Base-by-base conservation (phyloP, 2,329 filamentous ascomycete species). In the Periconia sp. region DNA sequence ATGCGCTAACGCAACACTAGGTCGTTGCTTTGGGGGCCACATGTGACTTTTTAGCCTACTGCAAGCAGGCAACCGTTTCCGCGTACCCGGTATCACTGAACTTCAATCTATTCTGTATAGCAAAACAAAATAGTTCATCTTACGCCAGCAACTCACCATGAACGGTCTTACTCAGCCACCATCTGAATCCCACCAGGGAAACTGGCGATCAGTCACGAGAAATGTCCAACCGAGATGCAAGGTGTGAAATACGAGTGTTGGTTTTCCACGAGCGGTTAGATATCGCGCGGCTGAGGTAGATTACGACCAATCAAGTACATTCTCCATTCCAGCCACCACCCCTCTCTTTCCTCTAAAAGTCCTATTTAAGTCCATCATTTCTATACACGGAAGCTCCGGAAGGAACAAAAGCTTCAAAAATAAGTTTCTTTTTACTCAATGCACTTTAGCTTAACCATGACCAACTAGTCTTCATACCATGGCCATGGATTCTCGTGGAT, bases 61-160 rank as follows among this genome's bases (percentile, higher is more conserved):
- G 43, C 42, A 46, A 42, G 49, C 49, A 46, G 49, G 49, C 49
- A 46, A 11, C 49, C 48, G 18, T 35, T 51, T 51, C 49, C 49
- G 43, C 30, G 13, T 14, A 50, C 30, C 48, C 48, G 48, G 48
- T 50, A 45, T 50, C 33, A 9, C 31, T 40, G 20, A 41, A 41
- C 14, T 27, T 30, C 40, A 23, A 27, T 3, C 15, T 41, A 17
- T 14, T 30, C 3, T 15, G 18, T 41, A 30, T 14, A 6, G 18
- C n/a, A 17, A 41, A 45, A 45, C 40, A 43, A 50, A 17, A 15
- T 37, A 14, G 15, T 23, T 11, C 15, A 23, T 51, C 42, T 51
- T 40, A 51, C 49, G 49, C 49, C 49, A 51, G 49, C 49, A 45
- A 35, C 30, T 45, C 31, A 41, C 19, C 30, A 35, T 23, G 33